These are phyloP conservation scores for Hymenoscyphus repandus DNA, from an alignment of 2,329 filamentous ascomycete genomes.

Conservation along the genomic window DNA sequence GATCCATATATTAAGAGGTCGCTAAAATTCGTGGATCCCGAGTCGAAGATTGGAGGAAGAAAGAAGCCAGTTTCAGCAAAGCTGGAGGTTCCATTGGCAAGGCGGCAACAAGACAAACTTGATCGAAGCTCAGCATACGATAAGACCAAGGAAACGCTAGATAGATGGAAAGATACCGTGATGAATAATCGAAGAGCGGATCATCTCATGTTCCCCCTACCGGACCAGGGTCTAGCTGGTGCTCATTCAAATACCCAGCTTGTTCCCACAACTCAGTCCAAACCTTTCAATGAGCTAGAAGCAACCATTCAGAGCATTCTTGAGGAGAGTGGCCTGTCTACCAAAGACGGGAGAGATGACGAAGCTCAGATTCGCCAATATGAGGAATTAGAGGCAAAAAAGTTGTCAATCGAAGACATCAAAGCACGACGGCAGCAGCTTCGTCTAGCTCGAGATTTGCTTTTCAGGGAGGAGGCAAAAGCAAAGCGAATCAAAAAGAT, in stretches of 20 bases:
- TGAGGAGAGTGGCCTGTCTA: conserved; percentile 73
- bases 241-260: conserved; percentile 58
- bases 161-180: conserved; percentile 91
- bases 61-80: conserved; percentile 57
- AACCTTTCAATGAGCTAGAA: conserved; percentile 76
- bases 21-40: conserved; percentile 67
- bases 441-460: conserved; percentile 73
- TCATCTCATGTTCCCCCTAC: conserved; percentile 80
- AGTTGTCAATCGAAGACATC: conserved; percentile 67
- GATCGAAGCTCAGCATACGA: conserved; percentile 79
- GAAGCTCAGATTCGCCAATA: conserved; percentile 64
- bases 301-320: conserved; percentile 82
- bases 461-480: conserved; percentile 83
- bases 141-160: conserved; percentile 85
- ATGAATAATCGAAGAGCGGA: conserved; percentile 90
- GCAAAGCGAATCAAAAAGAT: conserved; percentile 97
- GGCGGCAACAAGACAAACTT: conserved; percentile 78
- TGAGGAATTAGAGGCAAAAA: conserved; percentile 65
- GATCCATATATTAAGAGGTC: conserved; percentile 74
- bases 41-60: conserved; percentile 49
- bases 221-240: conserved; percentile 59
- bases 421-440: conserved; percentile 68
- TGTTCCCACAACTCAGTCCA: conserved; percentile 56
- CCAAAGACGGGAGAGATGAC: conserved; percentile 51
- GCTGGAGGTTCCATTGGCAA: conserved; percentile 76